phyloP scores from a whole-genome alignment of 495 filamentous ascomycete genomes.

The Xylaria acuta region DNA sequence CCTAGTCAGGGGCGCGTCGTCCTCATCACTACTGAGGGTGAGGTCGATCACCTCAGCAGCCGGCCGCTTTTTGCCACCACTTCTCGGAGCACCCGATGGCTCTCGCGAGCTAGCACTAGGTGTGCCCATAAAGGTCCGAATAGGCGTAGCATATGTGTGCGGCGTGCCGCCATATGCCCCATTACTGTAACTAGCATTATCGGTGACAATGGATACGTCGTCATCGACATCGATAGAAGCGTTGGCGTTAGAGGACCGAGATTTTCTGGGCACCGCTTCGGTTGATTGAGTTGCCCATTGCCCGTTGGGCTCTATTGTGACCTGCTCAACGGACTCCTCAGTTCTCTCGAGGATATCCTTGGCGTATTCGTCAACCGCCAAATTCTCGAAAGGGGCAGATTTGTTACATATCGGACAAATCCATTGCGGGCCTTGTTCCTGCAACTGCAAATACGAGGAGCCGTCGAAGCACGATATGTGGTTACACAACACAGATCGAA shows the following conservation, averaged over 20 bases:
- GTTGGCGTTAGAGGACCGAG: conserved; percentile 42
- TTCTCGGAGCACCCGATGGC: conserved; percentile 23
- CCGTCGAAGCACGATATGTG: conserved; percentile 97
- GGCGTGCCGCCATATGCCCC: conserved; percentile 18
- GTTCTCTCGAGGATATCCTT: conserved; percentile 81
- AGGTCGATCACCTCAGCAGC: conserved; percentile 30
- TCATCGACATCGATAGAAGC: conserved; percentile 65
- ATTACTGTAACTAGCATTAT: conserved; percentile 28
- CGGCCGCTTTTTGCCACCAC: conserved; percentile 19
- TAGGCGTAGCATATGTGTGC: conserved; percentile 4
- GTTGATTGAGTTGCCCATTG: conserved; percentile 63
- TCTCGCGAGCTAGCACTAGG: conserved; percentile 19
- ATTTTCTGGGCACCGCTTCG: conserved; percentile 33
- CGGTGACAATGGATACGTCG: conserved; percentile 64
- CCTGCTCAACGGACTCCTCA: conserved; percentile 72
- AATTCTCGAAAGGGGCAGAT: conserved; percentile 73
- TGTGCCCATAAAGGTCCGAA: conserved; percentile 6
- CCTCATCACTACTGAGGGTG: conserved; percentile 37
- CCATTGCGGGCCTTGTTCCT: conserved; percentile 97
- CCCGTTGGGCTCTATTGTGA: conserved; percentile 88
- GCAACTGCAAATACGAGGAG: conserved; percentile 88
- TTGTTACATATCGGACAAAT: conserved; percentile 92
- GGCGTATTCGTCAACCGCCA: conserved; percentile 94
- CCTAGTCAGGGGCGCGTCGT: conserved; percentile 17
- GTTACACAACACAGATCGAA: conserved; percentile 77